These are phyloP conservation scores for Nemania diffusa DNA, from an alignment of 2,329 filamentous ascomycete species.

Conservation along the genomic window DNA sequence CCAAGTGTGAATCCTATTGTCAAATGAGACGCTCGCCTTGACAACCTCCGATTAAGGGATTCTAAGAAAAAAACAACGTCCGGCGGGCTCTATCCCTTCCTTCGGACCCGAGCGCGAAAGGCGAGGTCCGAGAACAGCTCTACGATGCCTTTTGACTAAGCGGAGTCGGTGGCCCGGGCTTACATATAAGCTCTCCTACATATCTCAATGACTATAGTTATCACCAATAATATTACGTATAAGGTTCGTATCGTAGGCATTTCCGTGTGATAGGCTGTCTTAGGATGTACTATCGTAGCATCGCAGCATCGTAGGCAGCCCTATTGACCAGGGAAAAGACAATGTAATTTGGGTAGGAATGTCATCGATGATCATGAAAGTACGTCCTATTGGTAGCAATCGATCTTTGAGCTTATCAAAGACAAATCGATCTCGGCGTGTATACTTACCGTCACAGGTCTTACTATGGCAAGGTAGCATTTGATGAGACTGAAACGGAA, in stretches of 20 bases:
- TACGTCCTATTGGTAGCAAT: too few species aligned
- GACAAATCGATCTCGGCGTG: too few species aligned
- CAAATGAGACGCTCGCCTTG: background rate
- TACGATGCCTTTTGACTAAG: background rate
- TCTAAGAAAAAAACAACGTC: background rate
- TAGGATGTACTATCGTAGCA: background rate
- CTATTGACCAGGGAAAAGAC: background rate
- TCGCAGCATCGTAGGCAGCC: too few species aligned
- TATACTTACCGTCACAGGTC: too few species aligned
- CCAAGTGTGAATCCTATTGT: background rate
- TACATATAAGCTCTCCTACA: background rate
- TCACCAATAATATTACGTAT: background rate
- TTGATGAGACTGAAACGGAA: too few species aligned
- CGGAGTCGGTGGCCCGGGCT: background rate
- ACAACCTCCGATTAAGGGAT: background rate
- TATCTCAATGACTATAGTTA: background rate
- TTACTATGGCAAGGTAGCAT: too few species aligned
- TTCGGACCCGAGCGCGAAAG: constrained; percentile 1
- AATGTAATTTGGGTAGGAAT: background rate
- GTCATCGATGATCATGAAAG: background rate
- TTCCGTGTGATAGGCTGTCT: background rate
- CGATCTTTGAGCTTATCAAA: too few species aligned
- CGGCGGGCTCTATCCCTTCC: background rate
- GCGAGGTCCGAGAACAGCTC: background rate
- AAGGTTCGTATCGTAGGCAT: background rate